Evolutionary conservation across 1,284 basidiomycete species (phyloP).

Genomic region (Ustilago nuda): DNA sequence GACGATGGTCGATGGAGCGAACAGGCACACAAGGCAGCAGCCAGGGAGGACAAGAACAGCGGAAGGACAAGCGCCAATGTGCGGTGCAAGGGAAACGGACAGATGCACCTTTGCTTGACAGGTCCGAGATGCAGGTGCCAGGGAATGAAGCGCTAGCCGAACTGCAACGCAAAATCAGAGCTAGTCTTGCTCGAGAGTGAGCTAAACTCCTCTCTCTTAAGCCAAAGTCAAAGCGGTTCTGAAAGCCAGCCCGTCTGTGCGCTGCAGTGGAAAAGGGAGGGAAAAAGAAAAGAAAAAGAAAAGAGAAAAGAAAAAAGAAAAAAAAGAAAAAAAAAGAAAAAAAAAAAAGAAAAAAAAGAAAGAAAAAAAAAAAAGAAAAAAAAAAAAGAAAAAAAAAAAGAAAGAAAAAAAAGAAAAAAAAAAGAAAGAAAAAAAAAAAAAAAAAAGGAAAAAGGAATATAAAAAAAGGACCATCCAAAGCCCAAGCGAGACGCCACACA

Average conservation of each 20-base stretch:
- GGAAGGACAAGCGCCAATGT: not conserved
- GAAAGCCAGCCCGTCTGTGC: slow-evolving; percentile 8
- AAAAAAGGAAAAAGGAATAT: too few relatives aligned
- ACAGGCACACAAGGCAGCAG: slow-evolving; percentile 11
- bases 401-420: too few relatives aligned
- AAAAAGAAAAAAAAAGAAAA: too few relatives aligned
- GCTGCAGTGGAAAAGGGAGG: slow-evolving; percentile 16
- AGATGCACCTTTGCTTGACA: slow-evolving; percentile 54
- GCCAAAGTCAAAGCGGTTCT: not conserved
- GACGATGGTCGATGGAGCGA: slow-evolving; percentile 2
- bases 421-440: slow-evolving; percentile 5
- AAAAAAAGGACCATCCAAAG: slow-evolving; percentile 7
- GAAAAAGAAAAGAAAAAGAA: slow-evolving; percentile 9
- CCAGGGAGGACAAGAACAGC: slow-evolving; percentile 23
- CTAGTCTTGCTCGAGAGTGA: not conserved
- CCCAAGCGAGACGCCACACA: slow-evolving; percentile 24
- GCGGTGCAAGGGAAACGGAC: slow-evolving; percentile 19
- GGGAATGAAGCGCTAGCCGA: slow-evolving; percentile 48
- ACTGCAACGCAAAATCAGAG: slow-evolving; percentile 26
- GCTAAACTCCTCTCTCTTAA: not conserved
- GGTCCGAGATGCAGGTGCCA: slow-evolving; percentile 54
- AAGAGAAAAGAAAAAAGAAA: not conserved
- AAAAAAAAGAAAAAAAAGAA: too few relatives aligned
- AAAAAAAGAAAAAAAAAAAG: too few relatives aligned
- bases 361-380: slow-evolving; percentile 1